Evolutionary conservation across 108 stramenopile genomes (phyloP), one percentile per base, ranked within the genome.

Genomic region (Nitzschia sp.): DNA sequence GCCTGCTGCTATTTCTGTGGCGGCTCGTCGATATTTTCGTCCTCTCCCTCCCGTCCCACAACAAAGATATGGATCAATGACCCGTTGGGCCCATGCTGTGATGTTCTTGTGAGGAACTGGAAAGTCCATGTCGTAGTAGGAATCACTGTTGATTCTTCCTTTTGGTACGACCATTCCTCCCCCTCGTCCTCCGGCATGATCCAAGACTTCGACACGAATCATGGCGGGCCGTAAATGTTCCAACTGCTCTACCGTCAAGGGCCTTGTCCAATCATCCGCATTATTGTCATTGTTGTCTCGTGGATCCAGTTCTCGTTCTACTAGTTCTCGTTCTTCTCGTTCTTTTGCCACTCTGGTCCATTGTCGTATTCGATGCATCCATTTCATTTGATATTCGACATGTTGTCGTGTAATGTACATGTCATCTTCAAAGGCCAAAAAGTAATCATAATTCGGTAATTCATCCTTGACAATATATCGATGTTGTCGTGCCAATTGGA

Each of bases 351-450:
- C 38, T 9, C 13, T 41, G 6, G 13, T 41, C 38, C 38, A 41
- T 41, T 13, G 38, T 13, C 16, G 68, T 34, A 8, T 80, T 77
- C 69, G 87, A 71, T 23, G 38, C 38, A 41, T 41, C 38, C 38
- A 41, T 41, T 83, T 63, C 27, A 90, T 46, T 60, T 83, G 85
- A 62, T 90, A 72, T 11, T 85, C 53, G 1, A 93, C 81, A 26
- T 84, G 84, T 70, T 83, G 77, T 2, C 81, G 80, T 60, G 64
- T 86, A 38, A 93, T 71, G 11, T 88, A 50, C 85, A 93, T 93
- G 55, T 93, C 92, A 69, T 93, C 92, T 63, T 93, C 92, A 76
- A 93, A 93, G 44, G 61, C 72, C 15, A 70, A 44, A 72, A 93
- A 93, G 30, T 90, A 67, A 45, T 90, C 89, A 66, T 93, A 93